Percentiles rank a stretch among this genome's conserved stretches.
Conservation (phyloP, 306 rosid genomes). For the Lagenaria siceraria region DNA sequence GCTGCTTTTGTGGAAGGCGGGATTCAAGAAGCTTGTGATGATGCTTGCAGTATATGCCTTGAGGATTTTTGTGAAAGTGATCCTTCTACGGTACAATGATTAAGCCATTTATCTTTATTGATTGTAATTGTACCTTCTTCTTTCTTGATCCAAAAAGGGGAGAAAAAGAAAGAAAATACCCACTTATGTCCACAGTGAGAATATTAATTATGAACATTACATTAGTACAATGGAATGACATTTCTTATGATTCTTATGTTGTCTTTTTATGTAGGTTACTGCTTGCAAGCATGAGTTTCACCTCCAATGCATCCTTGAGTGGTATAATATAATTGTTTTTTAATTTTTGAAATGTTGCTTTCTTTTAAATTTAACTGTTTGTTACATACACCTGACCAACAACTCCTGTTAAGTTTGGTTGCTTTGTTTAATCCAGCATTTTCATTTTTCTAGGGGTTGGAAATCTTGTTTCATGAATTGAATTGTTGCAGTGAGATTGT, state of each 20-base stretch:
- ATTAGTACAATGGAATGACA: background rate
- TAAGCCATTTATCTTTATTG: background rate
- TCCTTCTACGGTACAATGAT: slow-evolving; percentile 60
- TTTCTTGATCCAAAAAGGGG: background rate
- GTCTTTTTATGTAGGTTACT: slow-evolving; percentile 42
- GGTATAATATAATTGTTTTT: slow-evolving; percentile 29
- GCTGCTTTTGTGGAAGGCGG: slow-evolving; percentile 98
- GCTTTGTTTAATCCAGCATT: background rate
- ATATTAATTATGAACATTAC: background rate
- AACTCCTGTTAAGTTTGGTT: background rate
- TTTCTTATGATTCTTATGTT: slow-evolving; percentile 11
- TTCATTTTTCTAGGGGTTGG: background rate
- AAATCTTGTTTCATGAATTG: background rate
- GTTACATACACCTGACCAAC: background rate
- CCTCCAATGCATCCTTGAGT: slow-evolving; percentile 94
- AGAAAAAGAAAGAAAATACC: background rate
- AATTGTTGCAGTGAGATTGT: background rate
- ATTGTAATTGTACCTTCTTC: background rate
- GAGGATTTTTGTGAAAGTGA: slow-evolving; percentile 72
- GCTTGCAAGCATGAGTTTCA: slow-evolving; percentile 87
- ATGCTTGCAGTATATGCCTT: slow-evolving; percentile 96
- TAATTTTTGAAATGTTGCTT: background rate
- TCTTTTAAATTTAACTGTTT: background rate
- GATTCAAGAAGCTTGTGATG: slow-evolving; percentile 69
- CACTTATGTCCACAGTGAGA: background rate